Evolutionary conservation across 176 grass and related monocot genomes (phyloP), one percentile per base, ranked within the genome.

Genomic region (Juncus effusus): DNA sequence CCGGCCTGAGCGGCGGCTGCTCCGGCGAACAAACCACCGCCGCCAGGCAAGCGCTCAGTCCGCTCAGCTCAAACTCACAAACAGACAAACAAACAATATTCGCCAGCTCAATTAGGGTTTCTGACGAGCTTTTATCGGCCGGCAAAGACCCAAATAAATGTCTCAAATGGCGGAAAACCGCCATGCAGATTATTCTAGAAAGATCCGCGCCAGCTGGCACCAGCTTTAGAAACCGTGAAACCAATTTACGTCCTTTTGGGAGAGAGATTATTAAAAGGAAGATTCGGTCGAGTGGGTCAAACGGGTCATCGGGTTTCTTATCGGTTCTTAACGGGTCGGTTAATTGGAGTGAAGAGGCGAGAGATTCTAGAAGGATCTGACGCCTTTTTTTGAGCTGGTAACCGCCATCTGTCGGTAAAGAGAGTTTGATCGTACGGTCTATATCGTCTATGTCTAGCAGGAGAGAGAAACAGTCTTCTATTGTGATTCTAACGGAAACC

Each of bases 401-500:
- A 1, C 16, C 66, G 52, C 44, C 66, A 53, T 77, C 74, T 42
- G 10, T 59, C 13, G 12, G 74, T 35, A 70, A 58, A 51, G 55
- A 72, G 40, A 64, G 64, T 60, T 77, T 64, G 13, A 83, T 38
- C 19, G 64, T 45, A n/a, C 74, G 74, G 40, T 83, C 65, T 12
- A 83, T 83, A 56, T 83, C 80, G 65, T 83, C 80, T 16, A 83
- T 67, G 64, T 73, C 51, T 65, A 83, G 60, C 47, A 83, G 74
- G 15, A 83, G 51, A 52, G 42, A 59, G 56, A 83, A 51, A 56
- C 65, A n/a, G 40, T 83, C 67, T 40, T 83, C 80, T 38, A 83
- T 76, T 13, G 67, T 36, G 7, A 77, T 54, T 56, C 80, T 60
- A 42, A 67, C 80, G 10, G 80, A 73, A 66, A 83, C 40, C 66